Percentiles rank a stretch among this genome's conserved stretches.
Evolutionary conservation across 192 early-diverging fungal species (phyloP).

Genomic region (Linnemannia elongata): DNA sequence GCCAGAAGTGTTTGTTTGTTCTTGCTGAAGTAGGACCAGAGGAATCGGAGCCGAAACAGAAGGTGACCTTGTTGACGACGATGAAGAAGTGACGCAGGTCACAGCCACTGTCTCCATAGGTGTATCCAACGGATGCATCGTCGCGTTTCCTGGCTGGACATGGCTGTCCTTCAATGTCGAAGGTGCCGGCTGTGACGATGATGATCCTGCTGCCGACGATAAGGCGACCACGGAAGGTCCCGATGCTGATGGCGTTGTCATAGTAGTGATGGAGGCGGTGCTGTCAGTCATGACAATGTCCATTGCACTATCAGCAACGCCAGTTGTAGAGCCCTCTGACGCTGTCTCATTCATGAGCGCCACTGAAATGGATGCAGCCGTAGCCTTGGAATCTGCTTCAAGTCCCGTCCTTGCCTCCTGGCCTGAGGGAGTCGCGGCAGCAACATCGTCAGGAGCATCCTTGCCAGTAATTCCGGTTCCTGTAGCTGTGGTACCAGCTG

Average conservation of each 20-base stretch:
- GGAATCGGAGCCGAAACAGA: background rate
- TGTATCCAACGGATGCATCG: conserved; percentile 29
- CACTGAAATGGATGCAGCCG: background rate
- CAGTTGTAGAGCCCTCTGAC: background rate
- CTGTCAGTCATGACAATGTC: conserved; percentile 24
- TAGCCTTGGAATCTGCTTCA: background rate
- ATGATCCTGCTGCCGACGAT: background rate
- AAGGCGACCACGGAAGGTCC: background rate
- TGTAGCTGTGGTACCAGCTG: background rate
- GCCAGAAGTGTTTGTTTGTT: background rate
- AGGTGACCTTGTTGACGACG: background rate
- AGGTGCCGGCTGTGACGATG: background rate
- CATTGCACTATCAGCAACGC: background rate
- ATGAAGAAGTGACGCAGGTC: background rate
- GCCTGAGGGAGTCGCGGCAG: background rate
- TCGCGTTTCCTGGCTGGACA: background rate
- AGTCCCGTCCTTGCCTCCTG: background rate
- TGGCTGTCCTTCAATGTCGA: background rate
- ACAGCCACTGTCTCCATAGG: background rate
- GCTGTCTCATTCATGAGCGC: background rate
- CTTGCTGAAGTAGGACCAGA: background rate
- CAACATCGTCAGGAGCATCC: background rate
- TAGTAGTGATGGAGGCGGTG: background rate
- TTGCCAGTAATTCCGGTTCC: background rate
- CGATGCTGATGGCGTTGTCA: background rate